These are phyloP conservation scores for Begonia fuchsioides DNA, from an alignment of 306 rosid genomes.

Conservation along the genomic window DNA sequence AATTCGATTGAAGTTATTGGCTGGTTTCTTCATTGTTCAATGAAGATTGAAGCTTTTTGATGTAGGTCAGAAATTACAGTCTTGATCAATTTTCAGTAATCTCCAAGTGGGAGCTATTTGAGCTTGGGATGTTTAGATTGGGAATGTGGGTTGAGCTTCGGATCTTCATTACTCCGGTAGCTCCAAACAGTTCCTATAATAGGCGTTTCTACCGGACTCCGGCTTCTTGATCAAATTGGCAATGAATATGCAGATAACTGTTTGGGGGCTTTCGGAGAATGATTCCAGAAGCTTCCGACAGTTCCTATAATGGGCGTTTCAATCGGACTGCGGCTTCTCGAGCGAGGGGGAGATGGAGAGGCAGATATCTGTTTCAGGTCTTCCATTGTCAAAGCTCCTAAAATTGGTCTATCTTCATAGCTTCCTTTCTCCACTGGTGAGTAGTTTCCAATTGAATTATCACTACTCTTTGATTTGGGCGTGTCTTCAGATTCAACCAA, in stretches of 20 bases:
- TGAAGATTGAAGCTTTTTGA: background rate
- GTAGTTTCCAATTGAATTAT: constrained; percentile 20
- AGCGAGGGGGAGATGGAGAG: constrained; percentile 21
- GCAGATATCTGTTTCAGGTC: constrained; percentile 24
- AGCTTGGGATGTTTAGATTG: too few species aligned
- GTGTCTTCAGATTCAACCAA: constrained; percentile 42
- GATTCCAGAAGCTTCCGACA: constrained; percentile 79
- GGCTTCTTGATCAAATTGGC: constrained; percentile 25
- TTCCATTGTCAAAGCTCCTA: constrained; percentile 44
- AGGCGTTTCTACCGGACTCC: constrained; percentile 32
- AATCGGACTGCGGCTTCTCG: constrained; percentile 29
- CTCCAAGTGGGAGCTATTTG: too few species aligned
- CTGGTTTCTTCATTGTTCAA: background rate
- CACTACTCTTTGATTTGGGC: constrained; percentile 15
- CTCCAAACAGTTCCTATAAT: constrained; percentile 69
- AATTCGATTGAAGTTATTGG: background rate
- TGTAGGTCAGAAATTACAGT: background rate
- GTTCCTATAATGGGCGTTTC: constrained; percentile 46
- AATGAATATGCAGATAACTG: constrained; percentile 22
- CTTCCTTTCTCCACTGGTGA: constrained; percentile 18
- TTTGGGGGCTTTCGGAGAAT: constrained; percentile 14
- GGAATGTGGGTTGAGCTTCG: too few species aligned
- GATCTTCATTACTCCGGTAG: constrained; percentile 54
- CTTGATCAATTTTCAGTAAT: background rate
- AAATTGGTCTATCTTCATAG: constrained; percentile 37